Conservation (phyloP, 768 basidiomycete genomes). For the Kondoa subrosea region DNA sequence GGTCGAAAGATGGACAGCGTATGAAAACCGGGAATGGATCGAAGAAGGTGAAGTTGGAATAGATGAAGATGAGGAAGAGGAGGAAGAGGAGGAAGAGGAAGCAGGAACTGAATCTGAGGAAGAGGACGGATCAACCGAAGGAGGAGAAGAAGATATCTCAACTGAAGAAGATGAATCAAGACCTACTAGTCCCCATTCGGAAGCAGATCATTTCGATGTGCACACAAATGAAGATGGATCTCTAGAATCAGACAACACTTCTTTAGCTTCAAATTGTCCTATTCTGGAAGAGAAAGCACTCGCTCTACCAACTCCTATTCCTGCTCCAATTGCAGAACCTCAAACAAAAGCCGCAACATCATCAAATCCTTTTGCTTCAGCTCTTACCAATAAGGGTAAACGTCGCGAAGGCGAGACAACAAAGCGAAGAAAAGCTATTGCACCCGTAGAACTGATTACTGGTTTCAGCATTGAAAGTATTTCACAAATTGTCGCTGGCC, state of each 20-base stretch:
- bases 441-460: conserved; percentile 4
- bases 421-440: neutral
- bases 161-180: neutral
- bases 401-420: conserved; percentile 3
- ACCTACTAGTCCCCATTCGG: neutral
- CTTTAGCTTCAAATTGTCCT: neutral
- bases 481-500: conserved; percentile 5
- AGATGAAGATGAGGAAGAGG: neutral
- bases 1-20: neutral
- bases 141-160: neutral
- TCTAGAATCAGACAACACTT: neutral
- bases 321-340: neutral
- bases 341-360: neutral
- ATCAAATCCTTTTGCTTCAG: neutral
- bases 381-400: conserved; percentile 1
- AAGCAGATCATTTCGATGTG: neutral
- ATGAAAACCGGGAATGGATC: neutral
- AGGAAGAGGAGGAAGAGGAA: neutral
- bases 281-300: neutral
- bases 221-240: neutral
- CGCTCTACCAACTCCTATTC: neutral
- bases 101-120: neutral
- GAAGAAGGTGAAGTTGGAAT: conserved; percentile 1
- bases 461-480: neutral
- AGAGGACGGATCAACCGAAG: neutral